Base-by-base conservation (phyloP, 768 basidiomycete species). In the Leccinum rimulosum region DNA sequence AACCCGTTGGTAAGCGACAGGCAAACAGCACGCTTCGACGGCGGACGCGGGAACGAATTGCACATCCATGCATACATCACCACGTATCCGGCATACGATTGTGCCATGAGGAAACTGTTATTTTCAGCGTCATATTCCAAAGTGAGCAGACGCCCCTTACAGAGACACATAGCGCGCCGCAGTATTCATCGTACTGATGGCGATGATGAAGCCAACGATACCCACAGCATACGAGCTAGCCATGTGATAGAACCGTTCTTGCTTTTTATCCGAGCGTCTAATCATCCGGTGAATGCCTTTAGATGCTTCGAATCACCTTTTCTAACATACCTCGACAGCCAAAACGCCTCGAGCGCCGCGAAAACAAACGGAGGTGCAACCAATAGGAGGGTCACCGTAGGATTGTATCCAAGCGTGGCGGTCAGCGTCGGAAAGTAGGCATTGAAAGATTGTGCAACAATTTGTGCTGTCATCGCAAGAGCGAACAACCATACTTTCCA, bases 401-500 rank as follows among this genome's bases (percentile, higher is more conserved):
- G 73, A 61, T 75, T 77, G 71, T 79, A 88, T 12, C 87, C 87
- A 69, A 95, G 77, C 6, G 91, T 93, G 15, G 80, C 82, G 40
- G 81, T 84, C 58, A 93, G 75, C 1, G 91, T 90, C 25, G 87
- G 89, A 76, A 92, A 93, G 72, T 85, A 91, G n/a, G 84, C 86
- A 69, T 88, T 88, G 80, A 93, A 93, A 10, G 84, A 85, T 6
- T 90, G 66, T 11, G 87, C 83, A 43, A 86, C 70, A 12, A 63
- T 68, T 67, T 64, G 54, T 6, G 67, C 52, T 3, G 62, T n/a
- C 56, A 61, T 48, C 12, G 85, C 80, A 28, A 91, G 59, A 17
- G 89, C 80, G 49, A 94, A 79, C 81, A 82, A 86, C 87, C 89
- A 94, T 38, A 94, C 88, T 71, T 84, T 89, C 88, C 86, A 85